phyloP scores from a whole-genome alignment of 495 filamentous ascomycete genomes.

The Penicillium chermesinum region DNA sequence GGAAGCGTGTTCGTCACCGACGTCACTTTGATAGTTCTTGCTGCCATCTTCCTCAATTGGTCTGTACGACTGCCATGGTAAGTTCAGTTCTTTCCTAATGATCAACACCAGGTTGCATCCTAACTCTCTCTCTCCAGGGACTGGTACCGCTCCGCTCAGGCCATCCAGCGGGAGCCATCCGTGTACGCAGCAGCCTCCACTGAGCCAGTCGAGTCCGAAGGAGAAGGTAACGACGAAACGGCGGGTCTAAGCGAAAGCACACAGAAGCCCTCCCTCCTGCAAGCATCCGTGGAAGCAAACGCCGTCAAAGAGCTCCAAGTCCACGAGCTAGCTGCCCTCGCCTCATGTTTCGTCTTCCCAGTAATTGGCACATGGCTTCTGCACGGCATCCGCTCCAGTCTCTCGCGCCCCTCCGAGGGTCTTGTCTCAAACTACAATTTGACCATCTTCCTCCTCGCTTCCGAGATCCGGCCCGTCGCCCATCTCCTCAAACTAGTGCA shows the following conservation, averaged over 20 bases:
- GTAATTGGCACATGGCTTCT: conserved; percentile 72
- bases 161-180: conserved; percentile 45
- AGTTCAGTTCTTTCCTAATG: conserved; percentile 1
- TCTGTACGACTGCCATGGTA: conserved; percentile 87
- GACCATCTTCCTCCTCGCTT: conserved; percentile 85
- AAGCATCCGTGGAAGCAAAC: conserved; percentile 8
- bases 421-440: conserved; percentile 89
- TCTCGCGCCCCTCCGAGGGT: conserved; percentile 78
- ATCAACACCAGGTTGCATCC: neutral
- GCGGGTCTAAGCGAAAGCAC: conserved; percentile 1
- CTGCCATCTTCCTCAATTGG: conserved; percentile 89
- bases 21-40: conserved; percentile 69
- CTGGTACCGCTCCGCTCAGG: conserved; percentile 83
- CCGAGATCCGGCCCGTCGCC: conserved; percentile 74
- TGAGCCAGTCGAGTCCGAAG: conserved; percentile 24
- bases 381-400: conserved; percentile 65
- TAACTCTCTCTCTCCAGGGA: conserved; percentile 48
- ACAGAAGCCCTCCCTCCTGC: conserved; percentile 3
- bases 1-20: conserved; percentile 81
- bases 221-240: conserved; percentile 7
- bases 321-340: conserved; percentile 69
- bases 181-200: conserved; percentile 43
- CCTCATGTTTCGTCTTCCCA: conserved; percentile 75
- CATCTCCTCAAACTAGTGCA: conserved; percentile 79
- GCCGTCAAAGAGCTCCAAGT: conserved; percentile 62